Percentiles rank a stretch among this genome's conserved stretches.
phyloP scores from a whole-genome alignment of 2,329 filamentous ascomycete genomes.

The Blastomyces gilchristii region DNA sequence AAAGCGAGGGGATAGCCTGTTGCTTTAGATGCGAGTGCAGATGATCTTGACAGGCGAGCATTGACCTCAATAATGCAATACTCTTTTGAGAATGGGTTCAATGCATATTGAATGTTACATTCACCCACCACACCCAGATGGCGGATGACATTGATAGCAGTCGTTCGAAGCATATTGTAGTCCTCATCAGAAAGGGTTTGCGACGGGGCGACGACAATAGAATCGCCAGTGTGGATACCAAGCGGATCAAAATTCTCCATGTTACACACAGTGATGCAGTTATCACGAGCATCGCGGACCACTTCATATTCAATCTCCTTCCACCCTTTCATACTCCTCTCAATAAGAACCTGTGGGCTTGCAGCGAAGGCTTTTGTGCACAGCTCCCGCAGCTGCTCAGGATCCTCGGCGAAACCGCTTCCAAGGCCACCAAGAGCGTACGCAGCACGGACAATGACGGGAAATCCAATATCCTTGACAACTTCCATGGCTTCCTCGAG shows the following conservation, averaged over 20 bases:
- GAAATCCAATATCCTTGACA: slow-evolving; percentile 86
- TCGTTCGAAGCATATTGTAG: slow-evolving; percentile 98
- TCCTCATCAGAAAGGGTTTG: slow-evolving; percentile 96
- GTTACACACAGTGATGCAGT: slow-evolving; percentile 99
- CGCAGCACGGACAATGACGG: slow-evolving; percentile 91
- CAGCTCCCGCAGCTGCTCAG: slow-evolving; percentile 69
- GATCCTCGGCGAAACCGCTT: slow-evolving; percentile 88
- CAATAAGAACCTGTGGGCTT: slow-evolving; percentile 90
- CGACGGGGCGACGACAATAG: slow-evolving; percentile 93
- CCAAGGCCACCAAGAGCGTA: slow-evolving; percentile 92
- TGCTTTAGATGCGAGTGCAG: slow-evolving; percentile 89
- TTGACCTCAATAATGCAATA: slow-evolving; percentile 99
- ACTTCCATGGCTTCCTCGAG: slow-evolving; percentile 80
- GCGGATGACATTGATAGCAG: slow-evolving; percentile 91
- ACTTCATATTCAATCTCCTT: slow-evolving; percentile 99
- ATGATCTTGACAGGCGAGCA: slow-evolving; percentile 87
- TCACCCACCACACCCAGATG: slow-evolving; percentile 96
- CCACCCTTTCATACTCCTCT: slow-evolving; percentile 99
- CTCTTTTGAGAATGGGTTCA: slow-evolving; percentile 89
- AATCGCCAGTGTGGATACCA: slow-evolving; percentile 95
- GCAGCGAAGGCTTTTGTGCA: slow-evolving; percentile 93
- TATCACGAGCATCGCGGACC: slow-evolving; percentile 87
- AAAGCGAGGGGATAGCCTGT: slow-evolving; percentile 95
- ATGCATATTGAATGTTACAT: slow-evolving; percentile 96
- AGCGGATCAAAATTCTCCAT: slow-evolving; percentile 99